These are phyloP conservation scores for Eugenia klotzschiana DNA, from an alignment of 441 rosid species.

Conservation along the genomic window DNA sequence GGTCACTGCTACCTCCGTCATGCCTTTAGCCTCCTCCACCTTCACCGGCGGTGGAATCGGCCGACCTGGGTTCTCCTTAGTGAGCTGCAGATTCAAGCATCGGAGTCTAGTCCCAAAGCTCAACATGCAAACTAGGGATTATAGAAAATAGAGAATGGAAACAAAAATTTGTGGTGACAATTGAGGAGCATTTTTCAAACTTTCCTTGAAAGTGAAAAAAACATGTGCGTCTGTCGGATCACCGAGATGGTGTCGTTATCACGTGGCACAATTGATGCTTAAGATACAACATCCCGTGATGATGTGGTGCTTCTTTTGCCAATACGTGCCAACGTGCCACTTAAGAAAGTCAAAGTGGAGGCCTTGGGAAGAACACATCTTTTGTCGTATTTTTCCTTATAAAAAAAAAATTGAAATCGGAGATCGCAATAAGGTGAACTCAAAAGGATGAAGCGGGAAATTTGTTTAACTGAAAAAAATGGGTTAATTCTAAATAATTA, in stretches of 20 bases:
- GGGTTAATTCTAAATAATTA: background rate
- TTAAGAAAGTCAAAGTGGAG: background rate
- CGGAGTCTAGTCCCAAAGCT: background rate
- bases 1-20: constrained; percentile 10
- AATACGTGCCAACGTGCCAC: background rate
- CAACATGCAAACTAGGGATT: background rate
- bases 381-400: too few species aligned
- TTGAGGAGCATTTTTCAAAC: background rate
- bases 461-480: background rate
- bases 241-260: background rate
- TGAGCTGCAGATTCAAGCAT: constrained; percentile 15
- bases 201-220: background rate
- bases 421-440: background rate
- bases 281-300: background rate
- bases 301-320: background rate
- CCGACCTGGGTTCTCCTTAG: constrained; percentile 18
- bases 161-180: background rate
- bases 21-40: constrained; percentile 1
- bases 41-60: background rate
- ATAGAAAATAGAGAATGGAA: background rate
- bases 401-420: background rate
- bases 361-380: too few species aligned
- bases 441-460: background rate
- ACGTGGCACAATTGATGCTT: background rate
- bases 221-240: too few species aligned